Percentiles rank a stretch among this genome's conserved stretches.
Conservation (phyloP, 192 early-diverging fungal genomes). For the Coemansia sp. region DNA sequence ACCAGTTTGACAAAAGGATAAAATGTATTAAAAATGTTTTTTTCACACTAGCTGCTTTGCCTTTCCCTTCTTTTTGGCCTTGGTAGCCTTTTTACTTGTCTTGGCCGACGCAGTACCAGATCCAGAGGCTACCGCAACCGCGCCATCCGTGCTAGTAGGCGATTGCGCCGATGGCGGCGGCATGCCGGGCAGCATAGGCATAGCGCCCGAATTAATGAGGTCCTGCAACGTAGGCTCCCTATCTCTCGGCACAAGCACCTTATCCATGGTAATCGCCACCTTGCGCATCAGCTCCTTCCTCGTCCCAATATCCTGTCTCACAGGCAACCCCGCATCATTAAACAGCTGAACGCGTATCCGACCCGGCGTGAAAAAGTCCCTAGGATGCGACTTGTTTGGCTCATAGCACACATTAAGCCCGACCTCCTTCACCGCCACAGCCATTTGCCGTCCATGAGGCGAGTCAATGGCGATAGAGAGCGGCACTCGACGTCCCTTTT, state of each 20-base stretch:
- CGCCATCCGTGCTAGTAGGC: background rate
- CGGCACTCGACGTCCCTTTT: conserved; percentile 62
- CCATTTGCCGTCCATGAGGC: conserved; percentile 64
- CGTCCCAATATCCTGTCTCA: conserved; percentile 49
- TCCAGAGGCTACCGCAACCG: conserved; percentile 1
- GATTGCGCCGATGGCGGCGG: conserved; percentile 7
- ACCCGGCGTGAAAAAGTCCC: conserved; percentile 69
- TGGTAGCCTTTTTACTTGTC: conserved; percentile 31
- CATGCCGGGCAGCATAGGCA: conserved; percentile 42
- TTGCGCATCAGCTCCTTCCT: conserved; percentile 50
- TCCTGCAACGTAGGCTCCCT: conserved; percentile 48
- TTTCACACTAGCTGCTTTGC: conserved; percentile 23
- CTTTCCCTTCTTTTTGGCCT: conserved; percentile 48
- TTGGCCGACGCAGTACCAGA: background rate
- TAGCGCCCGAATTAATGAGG: conserved; percentile 41
- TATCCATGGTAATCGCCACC: conserved; percentile 28
- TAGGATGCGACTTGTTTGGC: conserved; percentile 64
- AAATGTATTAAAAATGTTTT: background rate
- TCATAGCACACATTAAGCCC: conserved; percentile 65
- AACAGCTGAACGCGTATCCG: conserved; percentile 65
- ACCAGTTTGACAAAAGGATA: no score
- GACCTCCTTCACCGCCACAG: conserved; percentile 59
- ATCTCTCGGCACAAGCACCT: conserved; percentile 27
- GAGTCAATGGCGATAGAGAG: conserved; percentile 54
- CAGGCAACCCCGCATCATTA: conserved; percentile 42